Evolutionary conservation across 371 early-diverging fungal genomes (phyloP).

Genomic region (Mucor sp.): DNA sequence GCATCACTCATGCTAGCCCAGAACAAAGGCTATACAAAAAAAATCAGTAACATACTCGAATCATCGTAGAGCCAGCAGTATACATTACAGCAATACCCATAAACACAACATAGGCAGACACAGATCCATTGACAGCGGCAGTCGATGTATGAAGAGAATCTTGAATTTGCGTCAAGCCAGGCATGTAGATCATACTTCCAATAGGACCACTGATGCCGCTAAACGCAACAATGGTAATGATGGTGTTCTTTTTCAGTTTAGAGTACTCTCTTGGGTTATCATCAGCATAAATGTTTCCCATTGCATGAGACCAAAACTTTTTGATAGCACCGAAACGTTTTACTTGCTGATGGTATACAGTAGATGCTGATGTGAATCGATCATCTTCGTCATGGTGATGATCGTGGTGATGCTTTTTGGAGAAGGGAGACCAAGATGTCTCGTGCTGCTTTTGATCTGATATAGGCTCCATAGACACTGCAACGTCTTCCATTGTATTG

Average conservation of each 20-base stretch:
- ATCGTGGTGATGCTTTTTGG: not conserved
- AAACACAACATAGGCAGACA: constrained; percentile 34
- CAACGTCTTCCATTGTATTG: not conserved
- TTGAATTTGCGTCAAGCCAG: constrained; percentile 32
- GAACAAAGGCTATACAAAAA: constrained; percentile 44
- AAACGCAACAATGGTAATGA: constrained; percentile 24
- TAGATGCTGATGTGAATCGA: constrained; percentile 1
- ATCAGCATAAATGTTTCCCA: constrained; percentile 15
- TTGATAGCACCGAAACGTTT: not conserved
- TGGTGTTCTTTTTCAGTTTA: constrained; percentile 30
- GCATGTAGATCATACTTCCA: constrained; percentile 43
- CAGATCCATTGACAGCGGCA: constrained; percentile 32
- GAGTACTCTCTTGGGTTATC: constrained; percentile 40
- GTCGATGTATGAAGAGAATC: constrained; percentile 30
- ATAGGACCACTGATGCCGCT: constrained; percentile 32
- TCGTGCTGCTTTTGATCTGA: not conserved
- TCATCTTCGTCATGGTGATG: not conserved
- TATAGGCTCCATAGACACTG: not conserved
- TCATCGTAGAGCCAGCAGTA: not conserved
- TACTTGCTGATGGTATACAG: not conserved
- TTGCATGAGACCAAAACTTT: not conserved
- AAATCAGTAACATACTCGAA: not conserved
- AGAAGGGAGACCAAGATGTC: not conserved
- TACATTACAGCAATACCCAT: constrained; percentile 29
- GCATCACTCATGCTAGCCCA: constrained; percentile 70